Evolutionary conservation across 495 filamentous ascomycete genomes (phyloP).

Genomic region (Jackrogersella multiformis): DNA sequence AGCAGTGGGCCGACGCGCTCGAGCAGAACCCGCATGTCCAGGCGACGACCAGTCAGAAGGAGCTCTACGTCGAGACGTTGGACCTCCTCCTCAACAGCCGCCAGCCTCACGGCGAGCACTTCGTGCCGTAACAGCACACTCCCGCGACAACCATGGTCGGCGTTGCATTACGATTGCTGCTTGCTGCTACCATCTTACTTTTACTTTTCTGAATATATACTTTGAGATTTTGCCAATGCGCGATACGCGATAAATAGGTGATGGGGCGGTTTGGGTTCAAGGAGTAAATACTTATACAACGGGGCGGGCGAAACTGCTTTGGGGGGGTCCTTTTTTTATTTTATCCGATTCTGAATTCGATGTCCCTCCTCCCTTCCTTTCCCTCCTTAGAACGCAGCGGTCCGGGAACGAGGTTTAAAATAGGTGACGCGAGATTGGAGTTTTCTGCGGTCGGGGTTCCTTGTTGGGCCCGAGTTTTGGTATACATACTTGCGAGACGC

Average conservation of each 20-base stretch:
- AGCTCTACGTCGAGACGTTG: constrained; percentile 76
- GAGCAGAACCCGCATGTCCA: constrained; percentile 77
- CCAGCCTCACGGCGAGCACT: constrained; percentile 33
- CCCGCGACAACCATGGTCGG: no score
- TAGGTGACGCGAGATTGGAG: constrained; percentile 12
- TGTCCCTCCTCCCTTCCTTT: background rate
- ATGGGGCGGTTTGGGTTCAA: constrained; percentile 51
- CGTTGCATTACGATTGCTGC: no score
- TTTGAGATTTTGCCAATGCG: constrained; percentile 52
- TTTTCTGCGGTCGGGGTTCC: background rate
- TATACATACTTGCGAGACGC: constrained; percentile 13
- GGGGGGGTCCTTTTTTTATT: background rate
- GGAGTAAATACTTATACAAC: constrained; percentile 32
- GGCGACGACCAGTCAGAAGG: constrained; percentile 78
- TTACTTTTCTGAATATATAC: constrained; percentile 30
- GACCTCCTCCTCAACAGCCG: constrained; percentile 64
- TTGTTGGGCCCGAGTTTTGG: background rate
- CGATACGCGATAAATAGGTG: constrained; percentile 52
- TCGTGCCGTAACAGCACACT: constrained; percentile 16
- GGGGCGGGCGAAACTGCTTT: constrained; percentile 2
- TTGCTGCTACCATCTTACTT: no score
- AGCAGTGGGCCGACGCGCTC: constrained; percentile 81
- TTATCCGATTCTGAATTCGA: background rate
- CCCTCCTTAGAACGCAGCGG: background rate
- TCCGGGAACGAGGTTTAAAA: background rate